These are phyloP conservation scores for Hymenoscyphus fructigenus DNA, from an alignment of 2,329 filamentous ascomycete genomes.

Conservation along the genomic window DNA sequence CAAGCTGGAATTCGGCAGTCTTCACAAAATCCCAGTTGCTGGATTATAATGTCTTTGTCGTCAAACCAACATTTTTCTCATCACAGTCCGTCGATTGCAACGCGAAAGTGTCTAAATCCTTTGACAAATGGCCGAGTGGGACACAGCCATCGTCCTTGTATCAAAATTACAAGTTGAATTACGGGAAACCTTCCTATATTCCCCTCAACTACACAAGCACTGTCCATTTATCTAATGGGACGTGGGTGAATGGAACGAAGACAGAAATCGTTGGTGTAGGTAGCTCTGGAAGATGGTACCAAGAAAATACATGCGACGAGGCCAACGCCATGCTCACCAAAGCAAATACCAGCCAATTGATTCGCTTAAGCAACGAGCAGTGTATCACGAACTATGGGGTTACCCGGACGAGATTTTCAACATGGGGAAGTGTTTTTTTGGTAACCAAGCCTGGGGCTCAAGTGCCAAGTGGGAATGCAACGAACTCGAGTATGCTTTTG, in stretches of 20 bases:
- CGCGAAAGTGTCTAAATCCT: constrained; percentile 9
- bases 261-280: too few species aligned
- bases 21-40: constrained; percentile 24
- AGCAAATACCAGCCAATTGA: constrained; percentile 11
- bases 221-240: too few species aligned
- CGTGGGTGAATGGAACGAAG: too few species aligned
- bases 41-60: constrained; percentile 26
- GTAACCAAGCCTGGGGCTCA: constrained; percentile 18
- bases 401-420: constrained; percentile 14
- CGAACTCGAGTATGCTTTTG: constrained; percentile 18
- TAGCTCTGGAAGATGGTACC: constrained; percentile 7
- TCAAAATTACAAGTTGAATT: too few species aligned
- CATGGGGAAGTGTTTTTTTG: constrained; percentile 23
- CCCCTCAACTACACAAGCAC: neutral
- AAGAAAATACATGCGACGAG: constrained; percentile 12
- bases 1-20: constrained; percentile 24
- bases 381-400: constrained; percentile 26
- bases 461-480: constrained; percentile 8
- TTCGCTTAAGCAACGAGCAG: constrained; percentile 21
- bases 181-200: neutral
- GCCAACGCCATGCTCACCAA: constrained; percentile 13
- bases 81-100: constrained; percentile 14
- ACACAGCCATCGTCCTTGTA: neutral
- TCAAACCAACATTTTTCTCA: constrained; percentile 21
- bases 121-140: neutral